phyloP scores from a whole-genome alignment of 2,329 filamentous ascomycete genomes.

The Fusarium sp. region DNA sequence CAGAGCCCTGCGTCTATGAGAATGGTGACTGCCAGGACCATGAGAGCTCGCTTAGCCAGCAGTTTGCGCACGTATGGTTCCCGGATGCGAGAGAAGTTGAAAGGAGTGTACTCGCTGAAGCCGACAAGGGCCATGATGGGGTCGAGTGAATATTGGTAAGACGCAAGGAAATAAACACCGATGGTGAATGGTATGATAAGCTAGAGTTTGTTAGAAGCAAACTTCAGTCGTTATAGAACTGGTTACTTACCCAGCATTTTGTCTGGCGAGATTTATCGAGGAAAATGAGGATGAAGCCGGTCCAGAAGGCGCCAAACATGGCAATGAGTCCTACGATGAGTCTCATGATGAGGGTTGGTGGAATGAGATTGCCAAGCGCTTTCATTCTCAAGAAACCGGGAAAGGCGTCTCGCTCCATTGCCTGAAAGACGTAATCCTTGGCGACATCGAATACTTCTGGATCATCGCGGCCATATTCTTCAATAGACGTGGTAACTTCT shows the following conservation, averaged over 20 bases:
- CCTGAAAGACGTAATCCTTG: slow-evolving; percentile 99
- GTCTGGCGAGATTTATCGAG: slow-evolving; percentile 81
- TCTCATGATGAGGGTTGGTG: slow-evolving; percentile 88
- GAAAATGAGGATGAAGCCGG: slow-evolving; percentile 93
- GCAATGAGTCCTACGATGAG: slow-evolving; percentile 85
- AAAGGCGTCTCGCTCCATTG: slow-evolving; percentile 99
- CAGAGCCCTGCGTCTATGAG: slow-evolving; percentile 87
- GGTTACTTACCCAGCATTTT: slow-evolving; percentile 83
- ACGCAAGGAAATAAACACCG: slow-evolving; percentile 88
- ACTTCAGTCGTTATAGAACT: neutral
- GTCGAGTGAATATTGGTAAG: slow-evolving; percentile 96
- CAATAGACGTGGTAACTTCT: slow-evolving; percentile 89
- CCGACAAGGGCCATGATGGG: slow-evolving; percentile 91
- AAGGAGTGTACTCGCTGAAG: slow-evolving; percentile 95
- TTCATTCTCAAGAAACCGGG: slow-evolving; percentile 96
- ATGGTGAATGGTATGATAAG: slow-evolving; percentile 91
- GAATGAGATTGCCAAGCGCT: slow-evolving; percentile 95
- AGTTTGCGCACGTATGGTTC: slow-evolving; percentile 93
- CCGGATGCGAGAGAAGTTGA: slow-evolving; percentile 88
- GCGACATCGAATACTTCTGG: slow-evolving; percentile 97
- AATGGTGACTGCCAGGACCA: slow-evolving; percentile 83
- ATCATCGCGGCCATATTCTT: slow-evolving; percentile 92
- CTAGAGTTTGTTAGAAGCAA: slow-evolving; percentile 49
- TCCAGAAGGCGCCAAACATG: slow-evolving; percentile 95
- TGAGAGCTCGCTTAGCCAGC: slow-evolving; percentile 85